These are phyloP conservation scores for Pichia sp. DNA, from an alignment of 1,139 yeast genomes.

Conservation along the genomic window DNA sequence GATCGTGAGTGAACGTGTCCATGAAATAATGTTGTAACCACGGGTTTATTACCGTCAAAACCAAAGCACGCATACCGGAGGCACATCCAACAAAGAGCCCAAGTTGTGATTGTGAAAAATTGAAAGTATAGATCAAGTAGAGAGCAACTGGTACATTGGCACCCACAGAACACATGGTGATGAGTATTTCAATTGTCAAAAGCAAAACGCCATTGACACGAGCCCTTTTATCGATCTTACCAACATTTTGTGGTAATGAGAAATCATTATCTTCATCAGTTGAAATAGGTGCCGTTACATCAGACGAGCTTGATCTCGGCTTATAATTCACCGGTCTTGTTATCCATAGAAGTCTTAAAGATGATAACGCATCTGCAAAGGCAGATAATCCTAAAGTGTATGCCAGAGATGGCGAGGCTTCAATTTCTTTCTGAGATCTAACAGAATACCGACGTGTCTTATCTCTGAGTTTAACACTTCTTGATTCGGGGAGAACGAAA, in stretches of 20 bases:
- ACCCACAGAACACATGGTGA: slow-evolving; percentile 33
- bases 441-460: slow-evolving; percentile 37
- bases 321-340: slow-evolving; percentile 17
- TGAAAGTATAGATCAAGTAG: slow-evolving; percentile 50
- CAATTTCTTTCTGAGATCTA: slow-evolving; percentile 21
- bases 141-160: slow-evolving; percentile 44
- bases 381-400: slow-evolving; percentile 11
- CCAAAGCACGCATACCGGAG: slow-evolving; percentile 40
- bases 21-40: slow-evolving; percentile 33
- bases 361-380: slow-evolving; percentile 31
- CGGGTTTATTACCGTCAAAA: slow-evolving; percentile 39
- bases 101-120: slow-evolving; percentile 52
- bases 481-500: slow-evolving; percentile 51
- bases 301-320: no score
- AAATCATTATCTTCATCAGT: background rate
- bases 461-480: slow-evolving; percentile 38
- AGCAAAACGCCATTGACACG: slow-evolving; percentile 41
- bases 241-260: background rate
- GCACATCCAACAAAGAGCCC: slow-evolving; percentile 53
- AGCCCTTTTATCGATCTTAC: slow-evolving; percentile 28
- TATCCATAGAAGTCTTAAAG: slow-evolving; percentile 43
- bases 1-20: slow-evolving; percentile 21
- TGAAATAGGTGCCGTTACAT: no score
- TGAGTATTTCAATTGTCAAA: slow-evolving; percentile 39
- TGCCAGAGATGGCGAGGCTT: slow-evolving; percentile 5